Conservation (phyloP, 352 stramenopile species). For the Phytophthora kernoviae region DNA sequence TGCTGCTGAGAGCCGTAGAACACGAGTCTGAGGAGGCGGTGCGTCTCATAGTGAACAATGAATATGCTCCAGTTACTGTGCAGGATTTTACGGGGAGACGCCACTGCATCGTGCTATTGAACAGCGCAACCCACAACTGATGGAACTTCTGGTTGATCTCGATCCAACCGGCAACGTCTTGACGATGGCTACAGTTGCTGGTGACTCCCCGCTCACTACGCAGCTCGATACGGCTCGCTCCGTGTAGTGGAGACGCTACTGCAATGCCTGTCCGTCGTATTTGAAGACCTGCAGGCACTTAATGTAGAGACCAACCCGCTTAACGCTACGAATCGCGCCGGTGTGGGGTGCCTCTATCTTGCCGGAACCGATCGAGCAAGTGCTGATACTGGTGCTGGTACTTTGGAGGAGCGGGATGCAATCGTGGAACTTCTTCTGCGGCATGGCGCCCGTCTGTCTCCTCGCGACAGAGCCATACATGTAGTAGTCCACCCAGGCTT, state of each 20-base stretch:
- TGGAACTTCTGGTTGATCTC: constrained; percentile 20
- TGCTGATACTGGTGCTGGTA: neutral
- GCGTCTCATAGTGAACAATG: constrained; percentile 23
- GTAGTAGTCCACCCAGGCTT: neutral
- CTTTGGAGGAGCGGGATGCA: constrained; percentile 2
- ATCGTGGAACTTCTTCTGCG: constrained; percentile 17
- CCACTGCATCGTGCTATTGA: constrained; percentile 24
- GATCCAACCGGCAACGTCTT: constrained; percentile 8
- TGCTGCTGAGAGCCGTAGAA: constrained; percentile 17
- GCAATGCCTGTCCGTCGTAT: constrained; percentile 1
- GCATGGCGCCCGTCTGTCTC: constrained; percentile 20
- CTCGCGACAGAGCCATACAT: neutral
- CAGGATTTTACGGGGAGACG: constrained; percentile 17
- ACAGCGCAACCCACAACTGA: constrained; percentile 7
- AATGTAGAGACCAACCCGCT: constrained; percentile 10
- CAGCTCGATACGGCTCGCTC: constrained; percentile 10
- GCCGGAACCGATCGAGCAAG: constrained; percentile 1
- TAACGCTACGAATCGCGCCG: neutral
- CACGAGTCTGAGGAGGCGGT: constrained; percentile 8
- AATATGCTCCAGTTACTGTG: constrained; percentile 9
- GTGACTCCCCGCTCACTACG: constrained; percentile 18
- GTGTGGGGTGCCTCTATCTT: constrained; percentile 11
- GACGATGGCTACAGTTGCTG: neutral
- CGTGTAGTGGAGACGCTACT: constrained; percentile 16
- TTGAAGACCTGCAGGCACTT: constrained; percentile 9